Base-by-base conservation (phyloP, 179 eudicot species). In the Patellifolia procumbens region DNA sequence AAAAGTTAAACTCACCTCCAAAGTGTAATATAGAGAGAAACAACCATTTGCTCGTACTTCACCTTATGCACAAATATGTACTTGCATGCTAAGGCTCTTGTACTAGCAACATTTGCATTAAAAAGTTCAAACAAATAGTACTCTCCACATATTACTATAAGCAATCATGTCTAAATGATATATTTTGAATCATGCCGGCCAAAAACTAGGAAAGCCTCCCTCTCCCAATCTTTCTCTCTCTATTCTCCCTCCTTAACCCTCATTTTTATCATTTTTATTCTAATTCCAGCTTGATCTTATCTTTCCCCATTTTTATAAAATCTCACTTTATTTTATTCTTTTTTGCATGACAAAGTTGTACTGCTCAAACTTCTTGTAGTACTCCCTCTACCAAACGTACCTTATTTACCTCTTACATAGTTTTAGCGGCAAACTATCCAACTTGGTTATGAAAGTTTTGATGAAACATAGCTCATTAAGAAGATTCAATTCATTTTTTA, bases 81-180 rank as follows among this genome's bases (percentile, higher is more conserved):
- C 84, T 78, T 68, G 76, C 81, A 78, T 78, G 81, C 61, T 42
- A 68, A 74, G 35, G 52, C 34, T 31, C 46, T 81, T 81, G 84
- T 81, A 81, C 84, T 78, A 81, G 61, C 84, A 81, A 68, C 66
- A 39, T 64, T 3, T 34, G 31, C 60, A 72, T 31, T 70, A 76
- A 71, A 65, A 42, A 76, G 1, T 65, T 66, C 68, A 68, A 67
- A 53, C n/a, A 76, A 52, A 70, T 70, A 37, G 76, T 78, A 72
- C 49, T 69, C 29, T 1, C 7, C n/a, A 11, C 74, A 77, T 45
- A 42, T 76, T 73, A 73, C 72, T 39, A 80, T 51, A 37, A 20
- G 51, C 24, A 76, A 81, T 81, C 80, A 72, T 81, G 75, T 42
- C 68, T 67, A 53, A 63, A 16, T 58, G 31, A 61, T 63, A 34